These are phyloP conservation scores for Blastobotrys chiropterorum DNA, from an alignment of 805 yeast species.

Conservation along the genomic window DNA sequence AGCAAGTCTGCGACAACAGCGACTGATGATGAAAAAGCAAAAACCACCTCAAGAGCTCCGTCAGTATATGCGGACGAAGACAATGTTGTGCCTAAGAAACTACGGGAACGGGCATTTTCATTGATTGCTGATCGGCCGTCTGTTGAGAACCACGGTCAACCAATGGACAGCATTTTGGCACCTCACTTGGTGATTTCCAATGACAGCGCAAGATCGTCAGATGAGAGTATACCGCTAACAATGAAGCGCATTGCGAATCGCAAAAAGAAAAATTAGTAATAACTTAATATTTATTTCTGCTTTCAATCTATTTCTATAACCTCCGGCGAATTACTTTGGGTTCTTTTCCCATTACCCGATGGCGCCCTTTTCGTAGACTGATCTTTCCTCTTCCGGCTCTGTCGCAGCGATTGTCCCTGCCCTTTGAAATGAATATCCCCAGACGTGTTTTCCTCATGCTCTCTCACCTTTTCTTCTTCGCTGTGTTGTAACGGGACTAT, in stretches of 20 bases:
- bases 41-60: not conserved
- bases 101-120: constrained; percentile 1
- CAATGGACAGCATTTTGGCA: constrained; percentile 1
- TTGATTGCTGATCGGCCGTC: not conserved
- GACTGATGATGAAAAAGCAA: not conserved
- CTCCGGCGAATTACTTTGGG: constrained; percentile 57
- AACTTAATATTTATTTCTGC: not conserved
- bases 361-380: constrained; percentile 19
- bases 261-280: not conserved
- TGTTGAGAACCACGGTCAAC: not conserved
- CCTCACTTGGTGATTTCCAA: not conserved
- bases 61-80: not conserved
- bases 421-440: constrained; percentile 44
- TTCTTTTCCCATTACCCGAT: constrained; percentile 32
- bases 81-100: not conserved
- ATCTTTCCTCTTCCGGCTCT: constrained; percentile 63
- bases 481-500: constrained; percentile 41
- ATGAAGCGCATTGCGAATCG: constrained; percentile 1
- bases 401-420: constrained; percentile 69
- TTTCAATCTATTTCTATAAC: constrained; percentile 67
- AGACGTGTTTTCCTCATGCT: constrained; percentile 27
- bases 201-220: not conserved
- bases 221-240: constrained; percentile 3
- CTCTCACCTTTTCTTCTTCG: constrained; percentile 34
- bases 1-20: not conserved